Conservation (phyloP, 2,329 filamentous ascomycete species). For the Falciphora oryzae region DNA sequence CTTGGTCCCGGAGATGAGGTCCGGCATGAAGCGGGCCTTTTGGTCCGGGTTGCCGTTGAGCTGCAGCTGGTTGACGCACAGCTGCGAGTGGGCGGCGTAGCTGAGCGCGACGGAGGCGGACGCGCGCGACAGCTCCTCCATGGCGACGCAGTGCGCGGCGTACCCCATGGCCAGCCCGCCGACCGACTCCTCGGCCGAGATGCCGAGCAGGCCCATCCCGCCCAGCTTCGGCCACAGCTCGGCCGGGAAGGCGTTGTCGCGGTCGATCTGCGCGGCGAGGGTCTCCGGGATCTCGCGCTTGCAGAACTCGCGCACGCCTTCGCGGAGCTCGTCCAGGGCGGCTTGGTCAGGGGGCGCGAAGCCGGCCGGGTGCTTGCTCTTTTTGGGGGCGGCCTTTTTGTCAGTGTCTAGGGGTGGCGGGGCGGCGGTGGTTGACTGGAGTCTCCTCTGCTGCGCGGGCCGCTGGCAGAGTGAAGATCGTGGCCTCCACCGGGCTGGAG, state of each 20-base stretch:
- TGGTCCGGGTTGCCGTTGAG: slow-evolving; percentile 78
- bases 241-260: slow-evolving; percentile 78
- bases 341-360: slow-evolving; percentile 64
- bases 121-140: slow-evolving; percentile 90
- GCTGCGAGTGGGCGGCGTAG: slow-evolving; percentile 91
- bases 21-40: slow-evolving; percentile 75
- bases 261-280: slow-evolving; percentile 77
- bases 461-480: slow-evolving; percentile 27
- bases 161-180: slow-evolving; percentile 91
- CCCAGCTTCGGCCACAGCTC: slow-evolving; percentile 94
- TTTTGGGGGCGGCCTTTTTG: slow-evolving; percentile 4
- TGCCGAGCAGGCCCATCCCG: slow-evolving; percentile 83
- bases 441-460: background rate
- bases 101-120: slow-evolving; percentile 80
- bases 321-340: slow-evolving; percentile 75
- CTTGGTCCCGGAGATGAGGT: slow-evolving; percentile 70
- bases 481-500: slow-evolving; percentile 20
- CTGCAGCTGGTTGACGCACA: slow-evolving; percentile 94
- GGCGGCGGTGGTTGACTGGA: slow-evolving; percentile 13
- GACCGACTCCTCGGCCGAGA: slow-evolving; percentile 88
- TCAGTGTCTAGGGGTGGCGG: background rate
- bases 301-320: slow-evolving; percentile 83
- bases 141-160: slow-evolving; percentile 90
- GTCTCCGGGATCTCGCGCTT: slow-evolving; percentile 81
- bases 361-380: slow-evolving; percentile 48